Conservation (phyloP, 164 flowering plant species). For the Vitis labrusca region DNA sequence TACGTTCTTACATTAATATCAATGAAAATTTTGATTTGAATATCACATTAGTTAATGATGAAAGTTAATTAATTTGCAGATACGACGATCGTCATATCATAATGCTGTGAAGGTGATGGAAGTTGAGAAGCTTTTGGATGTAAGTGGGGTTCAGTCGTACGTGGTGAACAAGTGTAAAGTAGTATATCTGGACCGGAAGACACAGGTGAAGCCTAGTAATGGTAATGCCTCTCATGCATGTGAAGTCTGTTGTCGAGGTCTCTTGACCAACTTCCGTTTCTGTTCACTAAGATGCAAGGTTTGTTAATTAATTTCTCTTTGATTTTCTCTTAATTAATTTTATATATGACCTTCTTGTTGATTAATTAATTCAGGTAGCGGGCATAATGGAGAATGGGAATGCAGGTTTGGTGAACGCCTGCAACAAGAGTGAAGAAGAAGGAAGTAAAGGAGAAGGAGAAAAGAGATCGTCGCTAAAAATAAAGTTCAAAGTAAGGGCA, state of each 20-base stretch:
- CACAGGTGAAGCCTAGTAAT: slow-evolving; percentile 46
- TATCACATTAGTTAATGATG: no score
- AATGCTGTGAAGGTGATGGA: slow-evolving; percentile 79
- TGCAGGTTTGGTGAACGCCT: slow-evolving; percentile 42
- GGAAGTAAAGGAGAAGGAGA: slow-evolving; percentile 28
- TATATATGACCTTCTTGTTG: background rate
- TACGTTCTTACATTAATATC: background rate
- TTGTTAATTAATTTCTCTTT: background rate
- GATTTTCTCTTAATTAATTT: background rate
- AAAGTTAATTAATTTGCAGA: slow-evolving; percentile 28
- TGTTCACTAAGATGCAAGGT: slow-evolving; percentile 94
- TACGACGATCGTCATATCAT: slow-evolving; percentile 82
- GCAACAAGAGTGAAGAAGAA: slow-evolving; percentile 20
- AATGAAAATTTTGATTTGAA: background rate
- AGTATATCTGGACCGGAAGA: slow-evolving; percentile 70
- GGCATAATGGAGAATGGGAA: slow-evolving; percentile 62
- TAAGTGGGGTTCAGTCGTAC: slow-evolving; percentile 73
- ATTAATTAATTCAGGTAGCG: slow-evolving; percentile 33
- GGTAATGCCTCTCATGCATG: slow-evolving; percentile 61
- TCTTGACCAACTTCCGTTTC: slow-evolving; percentile 67
- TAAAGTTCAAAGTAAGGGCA: slow-evolving; percentile 17
- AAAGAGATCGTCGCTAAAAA: slow-evolving; percentile 4
- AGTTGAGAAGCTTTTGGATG: slow-evolving; percentile 56
- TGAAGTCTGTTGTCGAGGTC: slow-evolving; percentile 64
- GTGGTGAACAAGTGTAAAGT: slow-evolving; percentile 83